Percentiles rank a stretch among this genome's conserved stretches.
phyloP scores from a whole-genome alignment of 345 rosid genomes.

The Stellera chamaejasme region DNA sequence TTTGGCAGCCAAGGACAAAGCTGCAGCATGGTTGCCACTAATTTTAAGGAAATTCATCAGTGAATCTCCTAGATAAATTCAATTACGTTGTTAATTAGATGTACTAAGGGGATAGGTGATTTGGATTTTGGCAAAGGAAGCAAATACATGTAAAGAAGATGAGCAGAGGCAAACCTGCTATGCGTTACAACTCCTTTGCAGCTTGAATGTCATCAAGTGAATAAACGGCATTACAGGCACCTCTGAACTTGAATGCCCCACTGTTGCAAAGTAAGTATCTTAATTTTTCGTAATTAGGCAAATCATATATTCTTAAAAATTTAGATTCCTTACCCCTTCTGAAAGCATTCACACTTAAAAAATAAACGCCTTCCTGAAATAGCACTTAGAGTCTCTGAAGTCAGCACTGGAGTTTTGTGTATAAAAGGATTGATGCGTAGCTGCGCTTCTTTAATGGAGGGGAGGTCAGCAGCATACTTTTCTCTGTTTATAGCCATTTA shows the following conservation, averaged over 20 bases:
- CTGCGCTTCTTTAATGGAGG: conserved; percentile 66
- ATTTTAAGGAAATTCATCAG: conserved; percentile 18
- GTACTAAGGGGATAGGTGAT: too few species aligned
- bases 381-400: conserved; percentile 57
- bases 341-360: conserved; percentile 86
- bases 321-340: conserved; percentile 60
- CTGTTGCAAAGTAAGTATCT: conserved; percentile 21
- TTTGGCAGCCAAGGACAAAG: conserved; percentile 87
- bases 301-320: background rate
- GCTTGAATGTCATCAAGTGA: conserved; percentile 62
- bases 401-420: conserved; percentile 64
- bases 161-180: conserved; percentile 53
- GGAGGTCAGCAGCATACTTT: conserved; percentile 75
- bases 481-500: conserved; percentile 37
- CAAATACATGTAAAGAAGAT: background rate
- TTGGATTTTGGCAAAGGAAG: background rate
- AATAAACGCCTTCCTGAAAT: conserved; percentile 56
- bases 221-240: conserved; percentile 79
- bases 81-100: background rate
- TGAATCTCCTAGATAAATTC: background rate
- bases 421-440: conserved; percentile 46
- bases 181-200: conserved; percentile 83
- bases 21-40: conserved; percentile 97
- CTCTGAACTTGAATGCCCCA: conserved; percentile 94
- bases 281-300: background rate